Evolutionary conservation across 345 rosid species (phyloP).

Genomic region (Syzygium jambos): DNA sequence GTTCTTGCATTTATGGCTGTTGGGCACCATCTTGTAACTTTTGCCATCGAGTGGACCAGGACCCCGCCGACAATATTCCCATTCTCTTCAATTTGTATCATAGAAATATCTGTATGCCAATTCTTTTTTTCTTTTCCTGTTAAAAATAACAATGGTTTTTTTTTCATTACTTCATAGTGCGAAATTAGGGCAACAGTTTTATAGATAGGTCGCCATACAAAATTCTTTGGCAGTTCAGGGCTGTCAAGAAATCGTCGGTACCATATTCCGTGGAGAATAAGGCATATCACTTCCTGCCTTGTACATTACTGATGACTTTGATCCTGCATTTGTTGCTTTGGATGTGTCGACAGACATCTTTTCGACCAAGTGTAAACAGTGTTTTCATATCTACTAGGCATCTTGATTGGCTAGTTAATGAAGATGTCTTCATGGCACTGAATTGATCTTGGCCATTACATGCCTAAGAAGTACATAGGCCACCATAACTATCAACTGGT

Average conservation of each 20-base stretch:
- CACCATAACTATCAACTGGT: background rate
- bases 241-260: background rate
- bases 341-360: background rate
- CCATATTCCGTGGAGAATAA: background rate
- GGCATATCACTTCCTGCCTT: background rate
- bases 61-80: background rate
- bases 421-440: background rate
- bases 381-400: background rate
- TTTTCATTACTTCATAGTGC: background rate
- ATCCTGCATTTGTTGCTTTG: background rate
- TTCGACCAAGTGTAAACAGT: background rate
- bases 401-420: background rate
- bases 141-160: background rate
- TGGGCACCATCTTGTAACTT: constrained; percentile 60
- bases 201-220: background rate
- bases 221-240: background rate
- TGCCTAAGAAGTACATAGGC: background rate
- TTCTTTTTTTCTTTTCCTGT: constrained; percentile 15
- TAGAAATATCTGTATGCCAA: constrained; percentile 5
- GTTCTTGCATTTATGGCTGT: constrained; percentile 68
- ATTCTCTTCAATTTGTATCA: constrained; percentile 15
- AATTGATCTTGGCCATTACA: background rate
- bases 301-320: background rate
- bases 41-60: background rate
- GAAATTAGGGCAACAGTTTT: background rate